These are phyloP conservation scores for Aegilops longissima DNA, from an alignment of 176 grass and related monocot species.

Conservation along the genomic window DNA sequence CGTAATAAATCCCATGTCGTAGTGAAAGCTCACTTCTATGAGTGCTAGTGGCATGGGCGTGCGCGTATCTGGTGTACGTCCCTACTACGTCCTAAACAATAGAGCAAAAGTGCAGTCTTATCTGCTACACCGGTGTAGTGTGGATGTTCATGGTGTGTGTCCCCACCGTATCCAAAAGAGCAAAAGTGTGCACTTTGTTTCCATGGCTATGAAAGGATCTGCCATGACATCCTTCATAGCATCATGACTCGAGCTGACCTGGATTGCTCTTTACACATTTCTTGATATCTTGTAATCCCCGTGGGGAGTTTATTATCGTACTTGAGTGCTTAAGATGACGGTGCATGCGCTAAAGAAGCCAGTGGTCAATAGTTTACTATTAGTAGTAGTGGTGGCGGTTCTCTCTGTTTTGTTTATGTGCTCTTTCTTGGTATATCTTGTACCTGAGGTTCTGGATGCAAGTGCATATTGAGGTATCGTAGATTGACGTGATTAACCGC, in stretches of 20 bases:
- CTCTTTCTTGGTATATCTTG: slow-evolving; percentile 7
- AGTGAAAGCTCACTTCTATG: too few relatives aligned
- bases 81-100: too few relatives aligned
- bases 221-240: neutral
- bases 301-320: slow-evolving; percentile 1
- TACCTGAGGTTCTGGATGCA: neutral
- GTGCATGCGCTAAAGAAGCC: neutral
- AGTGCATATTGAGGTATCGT: neutral
- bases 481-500: neutral
- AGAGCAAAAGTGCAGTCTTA: too few relatives aligned
- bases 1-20: too few relatives aligned
- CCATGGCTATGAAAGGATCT: neutral
- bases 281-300: neutral
- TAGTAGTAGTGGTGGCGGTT: neutral
- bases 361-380: neutral
- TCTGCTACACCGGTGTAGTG: too few relatives aligned
- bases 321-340: neutral
- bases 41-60: too few relatives aligned
- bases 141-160: neutral
- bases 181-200: neutral
- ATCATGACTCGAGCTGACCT: neutral
- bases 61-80: too few relatives aligned
- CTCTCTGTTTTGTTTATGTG: neutral
- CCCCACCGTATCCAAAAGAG: neutral
- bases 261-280: neutral